Evolutionary conservation across 139 green algal species (phyloP).

Genomic region (Nannochloris sp.): DNA sequence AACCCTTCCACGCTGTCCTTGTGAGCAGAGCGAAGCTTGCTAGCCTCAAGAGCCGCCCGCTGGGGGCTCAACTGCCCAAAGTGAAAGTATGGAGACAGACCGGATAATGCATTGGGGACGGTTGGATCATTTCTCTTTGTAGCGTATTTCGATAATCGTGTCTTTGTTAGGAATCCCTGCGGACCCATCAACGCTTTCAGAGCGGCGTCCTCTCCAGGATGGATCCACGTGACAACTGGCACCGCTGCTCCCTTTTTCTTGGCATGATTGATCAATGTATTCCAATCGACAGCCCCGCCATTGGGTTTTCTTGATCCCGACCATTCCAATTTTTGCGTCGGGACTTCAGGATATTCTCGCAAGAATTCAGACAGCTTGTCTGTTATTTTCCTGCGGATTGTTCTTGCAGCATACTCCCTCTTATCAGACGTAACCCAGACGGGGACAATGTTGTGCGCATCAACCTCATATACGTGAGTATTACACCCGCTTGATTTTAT

Average conservation of each 20-base stretch:
- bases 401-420: conserved; percentile 76
- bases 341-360: conserved; percentile 35
- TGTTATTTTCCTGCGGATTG: conserved; percentile 87
- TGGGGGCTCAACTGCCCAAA: conserved; percentile 79
- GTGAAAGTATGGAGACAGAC: conserved; percentile 85
- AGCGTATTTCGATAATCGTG: conserved; percentile 61
- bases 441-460: conserved; percentile 95
- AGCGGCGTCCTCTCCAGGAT: conserved; percentile 60
- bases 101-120: conserved; percentile 45
- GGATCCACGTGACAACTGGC: conserved; percentile 79
- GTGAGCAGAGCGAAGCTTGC: conserved; percentile 48
- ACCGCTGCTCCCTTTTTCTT: conserved; percentile 42
- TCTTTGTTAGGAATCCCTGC: conserved; percentile 63
- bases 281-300: conserved; percentile 56
- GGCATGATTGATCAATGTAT: conserved; percentile 63
- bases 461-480: conserved; percentile 68
- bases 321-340: conserved; percentile 3
- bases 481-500: not conserved
- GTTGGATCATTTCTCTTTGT: conserved; percentile 79
- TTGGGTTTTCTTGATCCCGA: not conserved
- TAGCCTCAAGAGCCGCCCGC: conserved; percentile 72
- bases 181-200: conserved; percentile 43
- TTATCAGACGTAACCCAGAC: conserved; percentile 83
- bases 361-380: conserved; percentile 78
- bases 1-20: conserved; percentile 77